Evolutionary conservation across 306 rosid genomes (phyloP).

Genomic region (Prunus fruticosa): DNA sequence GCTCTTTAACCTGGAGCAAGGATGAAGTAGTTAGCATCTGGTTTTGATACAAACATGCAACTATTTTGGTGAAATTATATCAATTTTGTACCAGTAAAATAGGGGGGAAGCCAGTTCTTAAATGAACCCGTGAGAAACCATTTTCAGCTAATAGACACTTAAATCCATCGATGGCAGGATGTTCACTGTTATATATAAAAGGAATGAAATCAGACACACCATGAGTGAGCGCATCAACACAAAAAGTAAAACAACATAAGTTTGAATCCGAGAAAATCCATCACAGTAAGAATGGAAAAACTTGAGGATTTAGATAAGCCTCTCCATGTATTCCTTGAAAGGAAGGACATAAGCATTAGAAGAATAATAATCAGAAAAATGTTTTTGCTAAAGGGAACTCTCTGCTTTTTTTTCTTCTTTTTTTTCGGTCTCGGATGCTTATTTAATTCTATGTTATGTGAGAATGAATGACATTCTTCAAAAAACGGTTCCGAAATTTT

Average conservation of each 20-base stretch:
- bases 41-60: not conserved
- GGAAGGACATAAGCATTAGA: not conserved
- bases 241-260: not conserved
- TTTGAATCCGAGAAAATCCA: not conserved
- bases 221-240: not conserved
- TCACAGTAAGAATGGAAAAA: not conserved
- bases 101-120: slow-evolving; percentile 54
- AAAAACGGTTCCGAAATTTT: not conserved
- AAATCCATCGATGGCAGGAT: slow-evolving; percentile 59
- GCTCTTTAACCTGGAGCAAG: slow-evolving; percentile 58
- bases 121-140: slow-evolving; percentile 58
- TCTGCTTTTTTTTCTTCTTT: no score
- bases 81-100: slow-evolving; percentile 47
- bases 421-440: no score
- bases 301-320: not conserved
- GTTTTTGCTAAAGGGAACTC: no score
- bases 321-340: not conserved
- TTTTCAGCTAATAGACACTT: slow-evolving; percentile 59
- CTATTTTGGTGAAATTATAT: not conserved
- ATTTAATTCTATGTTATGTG: not conserved
- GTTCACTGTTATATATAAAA: slow-evolving; percentile 53
- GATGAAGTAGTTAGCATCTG: not conserved
- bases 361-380: not conserved
- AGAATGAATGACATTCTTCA: not conserved
- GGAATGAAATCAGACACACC: not conserved